Conservation (phyloP, 2,329 filamentous ascomycete genomes). For the Aureobasidium sp. region DNA sequence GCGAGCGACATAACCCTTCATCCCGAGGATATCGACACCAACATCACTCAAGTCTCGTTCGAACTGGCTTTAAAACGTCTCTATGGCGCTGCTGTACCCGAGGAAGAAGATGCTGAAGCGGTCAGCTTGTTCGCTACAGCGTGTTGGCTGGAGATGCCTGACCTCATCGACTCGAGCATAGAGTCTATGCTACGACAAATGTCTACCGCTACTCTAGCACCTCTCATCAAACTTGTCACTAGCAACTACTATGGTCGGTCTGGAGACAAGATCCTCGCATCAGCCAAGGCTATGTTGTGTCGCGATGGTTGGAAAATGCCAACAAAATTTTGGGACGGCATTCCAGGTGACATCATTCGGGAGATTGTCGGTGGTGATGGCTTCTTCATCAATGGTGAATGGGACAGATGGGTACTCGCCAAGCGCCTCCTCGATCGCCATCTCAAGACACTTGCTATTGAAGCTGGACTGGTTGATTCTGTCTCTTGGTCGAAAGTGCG, state of each 20-base stretch:
- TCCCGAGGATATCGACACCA: constrained; percentile 47
- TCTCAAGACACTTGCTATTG: constrained; percentile 40
- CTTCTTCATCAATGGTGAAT: constrained; percentile 52
- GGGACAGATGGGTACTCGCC: constrained; percentile 50
- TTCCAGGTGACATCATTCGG: constrained; percentile 51
- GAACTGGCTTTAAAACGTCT: constrained; percentile 49
- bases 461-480: constrained; percentile 41
- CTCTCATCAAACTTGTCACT: constrained; percentile 47
- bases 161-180: constrained; percentile 47
- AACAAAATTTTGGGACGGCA: constrained; percentile 48
- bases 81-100: constrained; percentile 43
- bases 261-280: constrained; percentile 48
- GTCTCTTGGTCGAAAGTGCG: constrained; percentile 36
- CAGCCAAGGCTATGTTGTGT: constrained; percentile 52
- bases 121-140: constrained; percentile 49
- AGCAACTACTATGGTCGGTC: constrained; percentile 50
- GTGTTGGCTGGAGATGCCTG: constrained; percentile 53
- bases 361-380: constrained; percentile 53
- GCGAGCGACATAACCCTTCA: constrained; percentile 46
- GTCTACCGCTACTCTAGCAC: constrained; percentile 42
- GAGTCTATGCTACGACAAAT: constrained; percentile 50
- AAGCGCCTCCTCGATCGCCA: constrained; percentile 48
- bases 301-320: constrained; percentile 52
- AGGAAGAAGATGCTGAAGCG: constrained; percentile 47
- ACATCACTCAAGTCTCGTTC: constrained; percentile 47